phyloP scores from a whole-genome alignment of 495 filamentous ascomycete species.

The Neurospora sp. region DNA sequence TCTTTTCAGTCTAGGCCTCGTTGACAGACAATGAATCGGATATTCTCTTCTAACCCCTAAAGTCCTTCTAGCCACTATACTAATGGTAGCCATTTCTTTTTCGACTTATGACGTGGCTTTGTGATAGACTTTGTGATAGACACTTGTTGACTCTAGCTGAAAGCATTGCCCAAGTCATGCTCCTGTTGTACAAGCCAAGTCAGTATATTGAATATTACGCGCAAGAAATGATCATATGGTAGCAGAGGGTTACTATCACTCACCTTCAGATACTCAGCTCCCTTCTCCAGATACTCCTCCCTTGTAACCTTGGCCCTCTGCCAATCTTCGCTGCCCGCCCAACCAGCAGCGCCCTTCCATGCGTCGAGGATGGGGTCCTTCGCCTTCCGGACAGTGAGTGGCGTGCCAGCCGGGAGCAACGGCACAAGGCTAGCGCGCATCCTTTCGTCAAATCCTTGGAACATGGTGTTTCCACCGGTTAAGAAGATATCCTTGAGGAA shows the following conservation, averaged over 20 bases:
- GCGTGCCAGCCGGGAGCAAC: constrained; percentile 57
- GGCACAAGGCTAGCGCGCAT: constrained; percentile 60
- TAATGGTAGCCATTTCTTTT: neutral
- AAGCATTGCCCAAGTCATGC: constrained; percentile 71
- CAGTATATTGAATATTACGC: neutral
- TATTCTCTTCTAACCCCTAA: neutral
- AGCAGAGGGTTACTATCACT: constrained; percentile 8
- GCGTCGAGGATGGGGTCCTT: constrained; percentile 70
- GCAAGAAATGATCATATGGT: neutral
- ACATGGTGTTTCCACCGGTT: constrained; percentile 86
- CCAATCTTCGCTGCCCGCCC: constrained; percentile 46
- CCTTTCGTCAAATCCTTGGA: constrained; percentile 76
- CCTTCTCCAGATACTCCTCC: constrained; percentile 77
- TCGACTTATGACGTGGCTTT: neutral
- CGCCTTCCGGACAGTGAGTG: constrained; percentile 57
- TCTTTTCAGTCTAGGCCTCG: neutral
- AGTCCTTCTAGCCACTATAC: neutral
- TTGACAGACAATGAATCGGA: neutral
- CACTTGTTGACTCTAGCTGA: constrained; percentile 8
- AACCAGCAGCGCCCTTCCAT: constrained; percentile 84
- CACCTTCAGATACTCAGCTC: constrained; percentile 78
- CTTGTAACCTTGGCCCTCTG: constrained; percentile 46
- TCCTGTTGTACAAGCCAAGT: constrained; percentile 40
- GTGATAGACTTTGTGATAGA: neutral
- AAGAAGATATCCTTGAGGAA: constrained; percentile 82